Conservation (phyloP, 2,329 filamentous ascomycete genomes). For the Fusarium globosum region DNA sequence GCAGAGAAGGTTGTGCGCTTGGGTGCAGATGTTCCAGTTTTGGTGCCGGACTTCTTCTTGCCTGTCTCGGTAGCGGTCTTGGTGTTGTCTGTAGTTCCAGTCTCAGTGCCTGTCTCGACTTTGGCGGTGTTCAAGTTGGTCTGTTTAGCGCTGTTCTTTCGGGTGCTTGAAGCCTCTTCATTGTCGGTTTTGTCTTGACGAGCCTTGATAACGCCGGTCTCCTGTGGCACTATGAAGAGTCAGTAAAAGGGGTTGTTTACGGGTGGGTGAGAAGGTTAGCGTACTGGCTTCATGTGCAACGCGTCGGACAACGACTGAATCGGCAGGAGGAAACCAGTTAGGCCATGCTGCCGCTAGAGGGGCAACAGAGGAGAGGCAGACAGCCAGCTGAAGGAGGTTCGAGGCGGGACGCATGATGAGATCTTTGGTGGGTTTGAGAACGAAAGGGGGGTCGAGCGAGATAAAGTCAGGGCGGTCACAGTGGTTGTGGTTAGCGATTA, state of each 20-base stretch:
- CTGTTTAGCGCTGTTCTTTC: slow-evolving; percentile 39
- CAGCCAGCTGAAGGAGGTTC: slow-evolving; percentile 59
- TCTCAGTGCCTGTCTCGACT: slow-evolving; percentile 22
- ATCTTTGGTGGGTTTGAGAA: neutral
- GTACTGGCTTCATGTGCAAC: slow-evolving; percentile 25
- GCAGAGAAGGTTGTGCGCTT: slow-evolving; percentile 57
- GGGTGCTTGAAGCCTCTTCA: slow-evolving; percentile 34
- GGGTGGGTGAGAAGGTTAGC: neutral
- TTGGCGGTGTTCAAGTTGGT: slow-evolving; percentile 57
- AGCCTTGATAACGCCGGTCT: slow-evolving; percentile 22
- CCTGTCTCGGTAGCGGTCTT: slow-evolving; percentile 33
- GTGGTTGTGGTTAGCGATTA: neutral
- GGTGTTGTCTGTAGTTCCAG: slow-evolving; percentile 26
- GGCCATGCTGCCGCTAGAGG: slow-evolving; percentile 67
- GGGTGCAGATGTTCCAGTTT: slow-evolving; percentile 39
- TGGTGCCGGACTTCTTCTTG: slow-evolving; percentile 41
- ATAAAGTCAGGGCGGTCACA: neutral
- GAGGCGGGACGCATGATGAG: slow-evolving; percentile 62
- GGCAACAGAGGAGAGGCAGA: slow-evolving; percentile 63
- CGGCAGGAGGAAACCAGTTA: slow-evolving; percentile 63
- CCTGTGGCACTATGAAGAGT: slow-evolving; percentile 25
- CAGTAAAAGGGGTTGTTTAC: slow-evolving; percentile 2
- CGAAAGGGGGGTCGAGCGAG: neutral
- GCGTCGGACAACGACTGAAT: slow-evolving; percentile 58
- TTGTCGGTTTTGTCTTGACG: slow-evolving; percentile 18